These are phyloP conservation scores for Persicaria tinctoria DNA, from an alignment of 148 eudicot genomes.

Conservation along the genomic window DNA sequence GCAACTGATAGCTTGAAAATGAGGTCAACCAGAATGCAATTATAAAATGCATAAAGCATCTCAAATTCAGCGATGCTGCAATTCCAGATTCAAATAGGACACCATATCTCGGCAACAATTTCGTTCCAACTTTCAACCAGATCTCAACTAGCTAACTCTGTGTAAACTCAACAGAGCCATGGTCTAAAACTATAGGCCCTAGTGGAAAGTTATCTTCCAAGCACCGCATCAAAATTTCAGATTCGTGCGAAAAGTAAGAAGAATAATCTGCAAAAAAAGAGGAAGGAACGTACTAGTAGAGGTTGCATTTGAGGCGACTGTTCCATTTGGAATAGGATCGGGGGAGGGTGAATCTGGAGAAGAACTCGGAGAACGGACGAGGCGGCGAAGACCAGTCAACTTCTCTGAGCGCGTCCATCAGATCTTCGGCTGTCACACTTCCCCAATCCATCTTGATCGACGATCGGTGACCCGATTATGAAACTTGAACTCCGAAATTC, in stretches of 20 bases:
- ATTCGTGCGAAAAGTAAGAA: neutral
- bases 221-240: neutral
- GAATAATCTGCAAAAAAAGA: neutral
- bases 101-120: neutral
- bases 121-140: neutral
- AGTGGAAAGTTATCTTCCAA: neutral
- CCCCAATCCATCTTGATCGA: constrained; percentile 69
- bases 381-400: constrained; percentile 96
- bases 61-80: neutral
- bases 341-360: constrained; percentile 73
- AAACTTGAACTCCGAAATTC: neutral
- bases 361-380: constrained; percentile 75
- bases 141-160: neutral
- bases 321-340: constrained; percentile 75
- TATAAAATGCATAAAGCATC: neutral
- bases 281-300: constrained; percentile 56
- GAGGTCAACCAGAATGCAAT: neutral
- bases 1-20: neutral
- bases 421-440: constrained; percentile 74
- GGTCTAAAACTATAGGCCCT: neutral
- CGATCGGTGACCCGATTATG: constrained; percentile 1
- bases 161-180: neutral
- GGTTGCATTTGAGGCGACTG: constrained; percentile 89
- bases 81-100: neutral
- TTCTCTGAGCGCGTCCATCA: constrained; percentile 71